Conservation (phyloP, 306 rosid species). For the Sindora glabra region DNA sequence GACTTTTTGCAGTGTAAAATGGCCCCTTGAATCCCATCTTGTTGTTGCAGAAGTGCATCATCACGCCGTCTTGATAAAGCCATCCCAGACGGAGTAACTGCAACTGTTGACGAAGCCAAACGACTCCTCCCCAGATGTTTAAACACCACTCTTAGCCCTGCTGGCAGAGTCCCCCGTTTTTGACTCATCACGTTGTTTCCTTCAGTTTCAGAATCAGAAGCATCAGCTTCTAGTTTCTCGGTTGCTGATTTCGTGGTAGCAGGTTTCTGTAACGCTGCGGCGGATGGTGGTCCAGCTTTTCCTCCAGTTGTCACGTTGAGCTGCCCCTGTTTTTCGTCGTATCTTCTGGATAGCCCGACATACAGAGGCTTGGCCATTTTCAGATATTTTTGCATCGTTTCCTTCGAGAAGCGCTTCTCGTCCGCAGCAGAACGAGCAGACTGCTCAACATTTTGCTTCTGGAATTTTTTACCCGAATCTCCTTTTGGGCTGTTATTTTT, state of each 20-base stretch:
- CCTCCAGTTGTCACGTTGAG: slow-evolving; percentile 19
- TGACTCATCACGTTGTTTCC: slow-evolving; percentile 23
- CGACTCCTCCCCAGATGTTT: slow-evolving; percentile 94
- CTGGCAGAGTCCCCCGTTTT: slow-evolving; percentile 51
- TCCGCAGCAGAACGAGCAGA: slow-evolving; percentile 31
- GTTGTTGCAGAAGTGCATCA: slow-evolving; percentile 86
- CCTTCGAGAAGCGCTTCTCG: slow-evolving; percentile 79
- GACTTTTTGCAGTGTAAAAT: slow-evolving; percentile 93
- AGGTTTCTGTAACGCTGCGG: background rate
- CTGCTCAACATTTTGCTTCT: slow-evolving; percentile 36
- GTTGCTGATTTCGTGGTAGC: background rate
- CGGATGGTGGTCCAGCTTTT: background rate
- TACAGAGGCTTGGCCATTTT: slow-evolving; percentile 87
- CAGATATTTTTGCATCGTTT: slow-evolving; percentile 70
- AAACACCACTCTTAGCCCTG: slow-evolving; percentile 70
- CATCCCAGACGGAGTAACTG: slow-evolving; percentile 44
- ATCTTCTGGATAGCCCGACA: slow-evolving; percentile 63
- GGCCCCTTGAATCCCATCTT: slow-evolving; percentile 95
- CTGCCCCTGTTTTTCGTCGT: slow-evolving; percentile 58
- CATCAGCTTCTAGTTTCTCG: slow-evolving; percentile 23
- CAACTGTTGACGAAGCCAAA: slow-evolving; percentile 79
- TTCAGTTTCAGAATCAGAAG: slow-evolving; percentile 12
- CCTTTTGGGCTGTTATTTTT: slow-evolving; percentile 65
- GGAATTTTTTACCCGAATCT: slow-evolving; percentile 23
- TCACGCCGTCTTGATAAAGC: slow-evolving; percentile 59